A percentile compares a stretch with the other conserved stretches of the same genome.
These are phyloP conservation scores for Talaromyces liani DNA, from an alignment of 495 filamentous ascomycete species.

Conservation along the genomic window DNA sequence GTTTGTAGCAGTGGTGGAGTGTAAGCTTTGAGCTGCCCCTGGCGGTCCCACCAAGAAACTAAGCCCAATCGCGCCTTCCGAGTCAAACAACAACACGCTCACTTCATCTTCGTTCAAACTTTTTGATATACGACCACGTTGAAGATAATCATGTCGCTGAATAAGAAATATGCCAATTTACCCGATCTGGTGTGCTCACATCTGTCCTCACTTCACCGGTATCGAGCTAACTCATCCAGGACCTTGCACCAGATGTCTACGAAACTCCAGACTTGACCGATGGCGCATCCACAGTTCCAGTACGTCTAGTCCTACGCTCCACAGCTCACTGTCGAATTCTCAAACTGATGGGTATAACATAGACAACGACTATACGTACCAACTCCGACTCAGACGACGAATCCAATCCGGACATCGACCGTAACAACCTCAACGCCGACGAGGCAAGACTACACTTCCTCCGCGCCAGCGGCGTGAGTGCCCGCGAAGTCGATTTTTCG, in stretches of 20 bases:
- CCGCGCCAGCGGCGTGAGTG: slow-evolving; percentile 59
- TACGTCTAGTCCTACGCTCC: slow-evolving; percentile 23
- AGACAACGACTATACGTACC: slow-evolving; percentile 61
- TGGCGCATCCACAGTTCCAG: slow-evolving; percentile 75
- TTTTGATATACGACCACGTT: not conserved
- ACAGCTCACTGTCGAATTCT: slow-evolving; percentile 7
- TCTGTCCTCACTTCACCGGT: not conserved
- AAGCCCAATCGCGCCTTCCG: not conserved
- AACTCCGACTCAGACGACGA: slow-evolving; percentile 57
- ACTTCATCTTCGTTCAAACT: slow-evolving; percentile 5
- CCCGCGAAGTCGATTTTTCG: slow-evolving; percentile 71
- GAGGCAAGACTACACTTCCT: slow-evolving; percentile 74
- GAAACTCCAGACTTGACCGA: slow-evolving; percentile 89
- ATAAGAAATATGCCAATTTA: slow-evolving; percentile 73
- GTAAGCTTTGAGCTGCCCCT: not conserved
- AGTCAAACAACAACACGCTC: not conserved
- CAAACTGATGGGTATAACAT: slow-evolving; percentile 10
- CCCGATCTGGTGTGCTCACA: slow-evolving; percentile 65
- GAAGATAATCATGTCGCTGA: slow-evolving; percentile 34
- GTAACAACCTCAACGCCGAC: slow-evolving; percentile 62
- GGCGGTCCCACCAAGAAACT: not conserved
- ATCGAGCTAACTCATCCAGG: slow-evolving; percentile 37
- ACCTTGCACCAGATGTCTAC: slow-evolving; percentile 87
- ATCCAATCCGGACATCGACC: slow-evolving; percentile 60
- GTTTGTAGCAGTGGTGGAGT: not conserved